Conservation (phyloP, 148 eudicot species). For the Rhododendron griersonianum region DNA sequence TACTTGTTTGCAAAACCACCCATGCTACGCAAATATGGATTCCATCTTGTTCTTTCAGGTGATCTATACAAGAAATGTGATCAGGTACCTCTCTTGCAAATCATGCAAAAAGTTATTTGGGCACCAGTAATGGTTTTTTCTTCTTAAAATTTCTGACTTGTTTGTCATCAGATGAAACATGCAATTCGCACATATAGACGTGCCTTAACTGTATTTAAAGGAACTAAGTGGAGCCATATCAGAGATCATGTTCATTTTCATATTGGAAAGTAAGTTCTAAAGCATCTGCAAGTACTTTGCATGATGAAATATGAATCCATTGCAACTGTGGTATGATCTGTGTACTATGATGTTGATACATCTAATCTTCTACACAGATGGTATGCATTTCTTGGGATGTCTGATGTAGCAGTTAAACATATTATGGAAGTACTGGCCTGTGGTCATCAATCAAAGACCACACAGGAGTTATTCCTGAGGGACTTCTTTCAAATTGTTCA, state of each 20-base stretch:
- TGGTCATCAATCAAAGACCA: slow-evolving; percentile 79
- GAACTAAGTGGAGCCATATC: slow-evolving; percentile 83
- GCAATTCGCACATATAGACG: slow-evolving; percentile 83
- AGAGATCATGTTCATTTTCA: slow-evolving; percentile 88
- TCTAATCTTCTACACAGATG: slow-evolving; percentile 44
- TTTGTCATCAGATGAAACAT: slow-evolving; percentile 67
- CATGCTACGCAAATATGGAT: slow-evolving; percentile 94
- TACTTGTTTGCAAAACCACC: slow-evolving; percentile 76
- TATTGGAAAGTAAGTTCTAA: slow-evolving; percentile 76
- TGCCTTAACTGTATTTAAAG: slow-evolving; percentile 83
- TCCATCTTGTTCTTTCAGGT: slow-evolving; percentile 95
- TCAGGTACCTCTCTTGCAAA: slow-evolving; percentile 55
- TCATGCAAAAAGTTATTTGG: background rate
- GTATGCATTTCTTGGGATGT: slow-evolving; percentile 85
- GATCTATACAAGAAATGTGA: slow-evolving; percentile 82
- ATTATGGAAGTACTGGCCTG: slow-evolving; percentile 83
- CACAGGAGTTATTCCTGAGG: slow-evolving; percentile 84
- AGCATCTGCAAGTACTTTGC: slow-evolving; percentile 5
- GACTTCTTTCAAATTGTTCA: slow-evolving; percentile 81
- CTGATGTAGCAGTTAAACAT: slow-evolving; percentile 80
- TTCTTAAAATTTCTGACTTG: slow-evolving; percentile 20
- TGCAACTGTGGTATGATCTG: slow-evolving; percentile 6
- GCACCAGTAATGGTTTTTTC: slow-evolving; percentile 1
- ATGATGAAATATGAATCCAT: background rate
- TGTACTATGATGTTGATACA: background rate